These are phyloP conservation scores for Dichomitus squalens DNA, from an alignment of 1,284 basidiomycete species.

Conservation along the genomic window DNA sequence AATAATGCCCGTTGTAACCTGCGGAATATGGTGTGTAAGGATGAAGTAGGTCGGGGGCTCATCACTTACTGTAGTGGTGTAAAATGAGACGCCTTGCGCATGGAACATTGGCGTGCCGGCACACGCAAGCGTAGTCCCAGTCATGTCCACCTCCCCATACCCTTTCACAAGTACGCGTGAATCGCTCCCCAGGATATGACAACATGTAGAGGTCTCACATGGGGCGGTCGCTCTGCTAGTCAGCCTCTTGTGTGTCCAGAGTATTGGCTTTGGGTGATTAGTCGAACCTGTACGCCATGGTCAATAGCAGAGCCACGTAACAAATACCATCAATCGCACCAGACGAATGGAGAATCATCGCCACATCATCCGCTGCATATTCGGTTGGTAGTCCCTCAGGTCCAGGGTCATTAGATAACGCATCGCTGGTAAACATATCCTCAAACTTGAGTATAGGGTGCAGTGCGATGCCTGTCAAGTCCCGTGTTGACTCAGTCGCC, in stretches of 20 bases:
- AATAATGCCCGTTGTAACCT: slow-evolving; percentile 22
- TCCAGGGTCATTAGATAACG: background rate
- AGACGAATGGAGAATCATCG: slow-evolving; percentile 28
- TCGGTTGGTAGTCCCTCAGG: background rate
- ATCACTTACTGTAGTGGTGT: slow-evolving; percentile 12
- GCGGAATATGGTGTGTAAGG: background rate
- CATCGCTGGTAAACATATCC: slow-evolving; percentile 9
- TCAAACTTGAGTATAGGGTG: slow-evolving; percentile 18
- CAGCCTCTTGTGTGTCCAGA: slow-evolving; percentile 19
- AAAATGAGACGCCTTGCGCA: slow-evolving; percentile 23
- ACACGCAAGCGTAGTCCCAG: slow-evolving; percentile 13
- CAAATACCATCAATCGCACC: slow-evolving; percentile 2
- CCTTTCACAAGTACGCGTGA: slow-evolving; percentile 5
- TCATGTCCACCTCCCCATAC: slow-evolving; percentile 17
- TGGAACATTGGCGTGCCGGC: slow-evolving; percentile 29
- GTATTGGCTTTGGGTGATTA: slow-evolving; percentile 26
- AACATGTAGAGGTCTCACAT: slow-evolving; percentile 10
- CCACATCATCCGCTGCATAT: background rate
- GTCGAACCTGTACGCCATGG: slow-evolving; percentile 18
- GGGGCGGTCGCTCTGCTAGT: slow-evolving; percentile 3
- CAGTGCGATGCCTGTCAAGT: background rate
- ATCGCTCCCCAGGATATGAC: too few relatives aligned
- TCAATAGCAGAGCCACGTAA: background rate
- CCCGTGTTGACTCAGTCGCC: background rate
- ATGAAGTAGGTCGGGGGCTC: background rate